Evolutionary conservation across 768 basidiomycete genomes (phyloP).

Genomic region (Lactifluus piperatus): DNA sequence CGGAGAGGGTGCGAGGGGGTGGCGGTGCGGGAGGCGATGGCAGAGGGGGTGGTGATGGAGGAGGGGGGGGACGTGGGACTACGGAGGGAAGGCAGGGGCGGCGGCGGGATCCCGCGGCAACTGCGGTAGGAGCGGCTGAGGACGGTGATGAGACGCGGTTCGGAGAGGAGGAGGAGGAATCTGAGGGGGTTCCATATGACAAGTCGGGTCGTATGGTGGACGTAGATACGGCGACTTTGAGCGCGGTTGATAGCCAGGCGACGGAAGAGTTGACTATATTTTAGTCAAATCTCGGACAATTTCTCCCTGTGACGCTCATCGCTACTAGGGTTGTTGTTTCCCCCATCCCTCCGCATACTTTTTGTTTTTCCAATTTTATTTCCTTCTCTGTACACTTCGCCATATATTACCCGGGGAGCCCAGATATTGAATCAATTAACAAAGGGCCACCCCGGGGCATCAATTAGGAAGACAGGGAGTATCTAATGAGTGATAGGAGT

Average conservation of each 20-base stretch:
- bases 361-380: too few relatives aligned
- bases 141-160: neutral
- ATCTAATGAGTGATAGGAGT: neutral
- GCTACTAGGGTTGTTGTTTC: too few relatives aligned
- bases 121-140: neutral
- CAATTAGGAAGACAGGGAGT: neutral
- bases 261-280: constrained; percentile 5
- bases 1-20: neutral
- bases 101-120: neutral
- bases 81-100: neutral
- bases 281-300: neutral
- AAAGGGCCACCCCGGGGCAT: neutral
- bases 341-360: too few relatives aligned
- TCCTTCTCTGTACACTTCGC: neutral
- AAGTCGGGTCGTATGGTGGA: constrained; percentile 1
- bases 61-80: too few relatives aligned
- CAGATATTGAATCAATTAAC: neutral
- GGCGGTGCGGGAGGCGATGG: too few relatives aligned
- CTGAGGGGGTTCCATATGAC: neutral
- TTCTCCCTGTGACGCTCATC: neutral
- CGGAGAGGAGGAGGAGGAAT: neutral
- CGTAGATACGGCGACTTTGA: neutral
- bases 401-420: neutral
- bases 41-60: too few relatives aligned
- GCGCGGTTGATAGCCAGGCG: constrained; percentile 11